Evolutionary conservation across 225 moss, liverwort and hornwort species (phyloP).

Genomic region (Climacium dendroides): DNA sequence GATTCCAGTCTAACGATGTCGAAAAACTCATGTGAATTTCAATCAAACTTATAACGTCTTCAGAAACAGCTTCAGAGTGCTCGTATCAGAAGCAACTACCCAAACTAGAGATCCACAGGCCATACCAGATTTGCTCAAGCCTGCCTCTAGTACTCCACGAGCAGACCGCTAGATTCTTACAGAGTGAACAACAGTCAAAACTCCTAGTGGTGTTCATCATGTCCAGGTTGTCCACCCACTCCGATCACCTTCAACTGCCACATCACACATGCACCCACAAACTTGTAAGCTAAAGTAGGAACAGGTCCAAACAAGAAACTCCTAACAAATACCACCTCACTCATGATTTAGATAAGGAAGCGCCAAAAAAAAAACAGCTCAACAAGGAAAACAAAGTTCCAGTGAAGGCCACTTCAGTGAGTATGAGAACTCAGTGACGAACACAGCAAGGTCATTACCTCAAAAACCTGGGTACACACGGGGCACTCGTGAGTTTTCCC

Average conservation of each 20-base stretch:
- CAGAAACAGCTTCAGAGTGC: background rate
- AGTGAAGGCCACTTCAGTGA: background rate
- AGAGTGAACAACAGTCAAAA: background rate
- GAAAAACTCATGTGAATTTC: background rate
- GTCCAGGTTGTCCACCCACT: slow-evolving; percentile 76
- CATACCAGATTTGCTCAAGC: background rate
- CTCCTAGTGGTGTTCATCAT: slow-evolving; percentile 74
- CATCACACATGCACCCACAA: background rate
- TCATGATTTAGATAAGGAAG: background rate
- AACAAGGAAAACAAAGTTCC: background rate
- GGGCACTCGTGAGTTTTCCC: slow-evolving; percentile 58
- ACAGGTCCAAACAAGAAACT: background rate
- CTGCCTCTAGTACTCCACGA: background rate
- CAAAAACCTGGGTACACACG: slow-evolving; percentile 87
- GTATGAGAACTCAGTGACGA: background rate
- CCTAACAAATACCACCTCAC: background rate
- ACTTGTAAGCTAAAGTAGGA: background rate
- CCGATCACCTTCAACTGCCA: slow-evolving; percentile 91
- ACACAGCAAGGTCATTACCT: slow-evolving; percentile 25
- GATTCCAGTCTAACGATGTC: background rate
- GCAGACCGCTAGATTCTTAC: background rate
- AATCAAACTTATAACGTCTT: background rate
- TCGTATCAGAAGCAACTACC: background rate
- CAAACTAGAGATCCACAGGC: background rate
- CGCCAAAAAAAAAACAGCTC: background rate